Conservation (phyloP, 1,284 basidiomycete species). For the Schizophyllum commune region DNA sequence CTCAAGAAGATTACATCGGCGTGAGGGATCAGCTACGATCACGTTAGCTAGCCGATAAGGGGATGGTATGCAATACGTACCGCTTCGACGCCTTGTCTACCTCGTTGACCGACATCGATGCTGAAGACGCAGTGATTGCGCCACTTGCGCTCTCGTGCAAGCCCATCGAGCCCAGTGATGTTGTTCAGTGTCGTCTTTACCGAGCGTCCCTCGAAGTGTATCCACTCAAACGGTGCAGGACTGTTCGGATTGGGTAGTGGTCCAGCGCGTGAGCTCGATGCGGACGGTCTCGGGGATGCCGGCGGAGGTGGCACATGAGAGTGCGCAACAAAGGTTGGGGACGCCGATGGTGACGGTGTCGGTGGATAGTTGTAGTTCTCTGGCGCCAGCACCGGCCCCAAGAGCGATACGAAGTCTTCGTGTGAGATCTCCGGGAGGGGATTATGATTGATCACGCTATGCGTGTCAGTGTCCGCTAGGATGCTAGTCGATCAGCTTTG, state of each 20-base stretch:
- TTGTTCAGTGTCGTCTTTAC: conserved; percentile 71
- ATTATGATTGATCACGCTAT: conserved; percentile 76
- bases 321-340: conserved; percentile 19
- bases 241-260: conserved; percentile 37
- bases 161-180: conserved; percentile 66
- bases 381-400: conserved; percentile 69
- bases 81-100: conserved; percentile 71
- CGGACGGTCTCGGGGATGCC: conserved; percentile 25
- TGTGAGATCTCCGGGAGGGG: conserved; percentile 77
- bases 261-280: conserved; percentile 24
- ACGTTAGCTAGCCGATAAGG: conserved; percentile 2
- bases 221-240: conserved; percentile 74
- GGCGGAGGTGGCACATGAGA: conserved; percentile 30
- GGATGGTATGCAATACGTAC: conserved; percentile 32
- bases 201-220: conserved; percentile 72
- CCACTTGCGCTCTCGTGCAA: conserved; percentile 75
- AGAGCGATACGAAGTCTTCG: conserved; percentile 71
- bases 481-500: too few species aligned
- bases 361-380: conserved; percentile 57
- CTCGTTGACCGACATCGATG: conserved; percentile 62
- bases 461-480: conserved; percentile 48
- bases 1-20: conserved; percentile 73
- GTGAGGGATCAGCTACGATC: conserved; percentile 60
- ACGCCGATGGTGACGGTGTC: conserved; percentile 20
- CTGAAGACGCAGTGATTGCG: conserved; percentile 71